Percentiles rank a stretch among this genome's conserved stretches.
Evolutionary conservation across 2,329 filamentous ascomycete genomes (phyloP).

Genomic region (Fusarium incarnatum): DNA sequence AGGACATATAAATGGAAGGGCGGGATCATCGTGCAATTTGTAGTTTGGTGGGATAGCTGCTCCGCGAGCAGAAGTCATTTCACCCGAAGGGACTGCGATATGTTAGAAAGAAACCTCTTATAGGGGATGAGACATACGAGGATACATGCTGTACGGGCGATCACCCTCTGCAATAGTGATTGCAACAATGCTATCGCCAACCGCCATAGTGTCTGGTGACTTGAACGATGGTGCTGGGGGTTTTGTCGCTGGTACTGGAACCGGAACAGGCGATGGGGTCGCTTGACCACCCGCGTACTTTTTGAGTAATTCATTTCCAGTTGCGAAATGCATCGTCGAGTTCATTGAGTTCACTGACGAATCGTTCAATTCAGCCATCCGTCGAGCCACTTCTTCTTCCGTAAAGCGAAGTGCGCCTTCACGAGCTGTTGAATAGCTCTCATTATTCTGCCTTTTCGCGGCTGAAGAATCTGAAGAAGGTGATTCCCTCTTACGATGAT

Average conservation of each 20-base stretch:
- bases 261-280: background rate
- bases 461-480: conserved; percentile 6
- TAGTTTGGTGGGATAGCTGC: conserved; percentile 52
- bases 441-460: conserved; percentile 19
- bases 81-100: conserved; percentile 21
- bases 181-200: conserved; percentile 17
- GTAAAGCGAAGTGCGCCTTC: conserved; percentile 35
- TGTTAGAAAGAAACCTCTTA: conserved; percentile 5
- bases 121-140: conserved; percentile 14
- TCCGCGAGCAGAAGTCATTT: conserved; percentile 38
- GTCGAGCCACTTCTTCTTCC: conserved; percentile 33
- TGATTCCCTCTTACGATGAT: conserved; percentile 26
- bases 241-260: background rate
- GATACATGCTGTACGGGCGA: conserved; percentile 32
- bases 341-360: conserved; percentile 4
- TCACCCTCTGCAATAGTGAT: conserved; percentile 34
- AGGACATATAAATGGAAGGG: conserved; percentile 51
- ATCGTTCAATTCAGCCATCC: conserved; percentile 14
- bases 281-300: conserved; percentile 18
- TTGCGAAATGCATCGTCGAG: conserved; percentile 19
- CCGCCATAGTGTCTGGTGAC: background rate
- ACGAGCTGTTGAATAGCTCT: background rate
- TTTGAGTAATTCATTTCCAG: conserved; percentile 26
- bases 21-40: conserved; percentile 38
- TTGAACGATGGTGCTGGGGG: background rate